Conservation (phyloP, 2,329 filamentous ascomycete species). For the Botrytis sinoallii region DNA sequence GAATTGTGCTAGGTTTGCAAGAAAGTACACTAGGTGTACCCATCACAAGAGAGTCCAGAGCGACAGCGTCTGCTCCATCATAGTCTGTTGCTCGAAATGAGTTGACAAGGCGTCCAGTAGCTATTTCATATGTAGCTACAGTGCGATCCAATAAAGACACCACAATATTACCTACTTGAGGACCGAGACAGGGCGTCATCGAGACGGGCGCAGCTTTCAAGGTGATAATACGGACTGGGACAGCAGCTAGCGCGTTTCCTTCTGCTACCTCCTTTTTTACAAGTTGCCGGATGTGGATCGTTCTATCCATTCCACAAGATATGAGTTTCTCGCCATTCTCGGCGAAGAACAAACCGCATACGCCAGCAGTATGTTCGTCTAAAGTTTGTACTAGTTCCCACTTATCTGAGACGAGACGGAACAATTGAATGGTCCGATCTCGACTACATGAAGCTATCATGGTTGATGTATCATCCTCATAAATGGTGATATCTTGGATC, state of each 20-base stretch:
- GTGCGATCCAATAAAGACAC: constrained; percentile 61
- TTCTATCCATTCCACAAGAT: constrained; percentile 86
- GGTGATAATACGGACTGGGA: constrained; percentile 73
- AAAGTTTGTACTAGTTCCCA: constrained; percentile 87
- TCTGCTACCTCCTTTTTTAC: constrained; percentile 63
- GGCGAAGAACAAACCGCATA: constrained; percentile 73
- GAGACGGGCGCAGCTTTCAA: constrained; percentile 85
- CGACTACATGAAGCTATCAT: constrained; percentile 80
- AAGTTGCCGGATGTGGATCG: constrained; percentile 76
- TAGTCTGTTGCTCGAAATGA: constrained; percentile 83
- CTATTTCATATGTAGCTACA: constrained; percentile 59
- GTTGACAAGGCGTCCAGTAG: constrained; percentile 64
- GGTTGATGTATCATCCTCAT: constrained; percentile 57
- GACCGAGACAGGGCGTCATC: constrained; percentile 68
- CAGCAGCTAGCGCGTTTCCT: constrained; percentile 66
- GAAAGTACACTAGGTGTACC: constrained; percentile 54
- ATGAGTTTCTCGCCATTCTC: constrained; percentile 66
- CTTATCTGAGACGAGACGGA: constrained; percentile 54
- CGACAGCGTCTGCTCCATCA: constrained; percentile 74
- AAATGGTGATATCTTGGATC: constrained; percentile 76
- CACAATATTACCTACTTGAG: constrained; percentile 48
- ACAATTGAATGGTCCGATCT: constrained; percentile 93
- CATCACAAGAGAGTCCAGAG: constrained; percentile 74
- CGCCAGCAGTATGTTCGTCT: constrained; percentile 84
- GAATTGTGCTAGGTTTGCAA: constrained; percentile 54